Evolutionary conservation across 805 yeast genomes (phyloP).

Genomic region (Candida stauntonica): DNA sequence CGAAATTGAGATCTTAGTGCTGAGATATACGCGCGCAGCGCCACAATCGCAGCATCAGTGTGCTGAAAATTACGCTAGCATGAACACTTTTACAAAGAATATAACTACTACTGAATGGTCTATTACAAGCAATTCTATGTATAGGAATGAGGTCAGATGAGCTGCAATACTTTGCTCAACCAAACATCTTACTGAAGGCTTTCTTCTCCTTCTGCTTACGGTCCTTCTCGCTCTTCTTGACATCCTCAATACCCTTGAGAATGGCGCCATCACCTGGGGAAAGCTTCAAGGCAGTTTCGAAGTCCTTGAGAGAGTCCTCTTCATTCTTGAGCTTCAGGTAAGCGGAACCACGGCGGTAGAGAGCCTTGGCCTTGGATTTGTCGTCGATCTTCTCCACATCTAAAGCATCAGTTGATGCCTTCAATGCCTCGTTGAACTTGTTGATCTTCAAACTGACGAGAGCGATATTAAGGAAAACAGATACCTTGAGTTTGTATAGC

Average conservation of each 20-base stretch:
- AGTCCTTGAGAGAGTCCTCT: slow-evolving; percentile 62
- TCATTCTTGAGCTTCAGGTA: slow-evolving; percentile 58
- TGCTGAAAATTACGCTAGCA: slow-evolving; percentile 14
- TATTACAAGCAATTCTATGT: too few species aligned
- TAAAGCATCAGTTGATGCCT: slow-evolving; percentile 62
- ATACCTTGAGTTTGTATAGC: slow-evolving; percentile 51
- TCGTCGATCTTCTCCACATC: slow-evolving; percentile 51
- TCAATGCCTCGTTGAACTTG: slow-evolving; percentile 48
- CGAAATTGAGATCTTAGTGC: slow-evolving; percentile 3
- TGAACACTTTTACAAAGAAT: background rate
- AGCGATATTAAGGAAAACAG: slow-evolving; percentile 69
- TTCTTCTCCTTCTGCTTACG: slow-evolving; percentile 66
- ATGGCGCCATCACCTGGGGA: slow-evolving; percentile 75
- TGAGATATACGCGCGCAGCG: slow-evolving; percentile 7
- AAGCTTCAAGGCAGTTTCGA: slow-evolving; percentile 58
- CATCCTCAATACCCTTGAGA: slow-evolving; percentile 55
- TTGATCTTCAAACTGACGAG: slow-evolving; percentile 65
- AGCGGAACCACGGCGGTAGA: slow-evolving; percentile 82
- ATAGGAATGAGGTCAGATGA: too few species aligned
- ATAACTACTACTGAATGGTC: too few species aligned
- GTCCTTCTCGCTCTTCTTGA: slow-evolving; percentile 46
- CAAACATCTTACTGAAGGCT: slow-evolving; percentile 68
- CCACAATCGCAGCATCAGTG: too few species aligned
- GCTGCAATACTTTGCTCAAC: too few species aligned
- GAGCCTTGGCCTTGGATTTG: slow-evolving; percentile 76